Evolutionary conservation across 1,284 basidiomycete species (phyloP).

Genomic region (Ceratobasidium sp.): DNA sequence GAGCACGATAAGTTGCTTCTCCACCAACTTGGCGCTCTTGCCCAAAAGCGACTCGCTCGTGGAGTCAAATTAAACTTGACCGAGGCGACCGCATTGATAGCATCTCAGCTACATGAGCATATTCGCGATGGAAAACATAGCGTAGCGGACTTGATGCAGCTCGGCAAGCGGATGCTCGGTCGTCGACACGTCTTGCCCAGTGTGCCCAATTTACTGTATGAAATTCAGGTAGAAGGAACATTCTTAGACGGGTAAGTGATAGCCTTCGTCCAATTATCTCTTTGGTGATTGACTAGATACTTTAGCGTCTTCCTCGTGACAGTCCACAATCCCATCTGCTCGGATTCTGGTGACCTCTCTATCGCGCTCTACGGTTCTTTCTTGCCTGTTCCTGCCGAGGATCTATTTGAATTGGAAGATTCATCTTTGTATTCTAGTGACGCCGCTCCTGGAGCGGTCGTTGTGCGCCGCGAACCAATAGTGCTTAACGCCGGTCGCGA

Average conservation of each 20-base stretch:
- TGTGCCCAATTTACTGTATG: constrained; percentile 75
- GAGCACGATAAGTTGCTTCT: constrained; percentile 61
- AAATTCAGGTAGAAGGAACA: constrained; percentile 94
- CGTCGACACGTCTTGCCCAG: constrained; percentile 89
- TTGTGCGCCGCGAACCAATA: constrained; percentile 77
- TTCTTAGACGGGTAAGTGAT: constrained; percentile 80
- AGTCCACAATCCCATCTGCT: constrained; percentile 93
- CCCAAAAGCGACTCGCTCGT: constrained; percentile 93
- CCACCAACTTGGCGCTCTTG: constrained; percentile 81
- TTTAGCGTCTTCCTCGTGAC: constrained; percentile 91
- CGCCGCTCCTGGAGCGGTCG: constrained; percentile 79
- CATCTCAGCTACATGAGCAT: constrained; percentile 90
- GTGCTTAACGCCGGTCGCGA: constrained; percentile 79
- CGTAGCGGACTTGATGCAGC: constrained; percentile 91
- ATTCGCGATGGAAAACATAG: constrained; percentile 94
- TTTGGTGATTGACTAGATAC: constrained; percentile 22
- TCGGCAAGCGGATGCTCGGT: constrained; percentile 91
- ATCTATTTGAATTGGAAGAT: constrained; percentile 72
- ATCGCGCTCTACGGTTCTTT: constrained; percentile 94
- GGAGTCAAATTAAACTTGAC: constrained; percentile 88
- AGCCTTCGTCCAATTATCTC: background rate
- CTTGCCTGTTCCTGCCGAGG: constrained; percentile 80
- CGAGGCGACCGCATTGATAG: constrained; percentile 92
- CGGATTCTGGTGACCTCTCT: constrained; percentile 80
- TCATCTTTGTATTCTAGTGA: constrained; percentile 65